Conservation (phyloP, 2,329 filamentous ascomycete genomes). For the Lachnellula suecica region DNA sequence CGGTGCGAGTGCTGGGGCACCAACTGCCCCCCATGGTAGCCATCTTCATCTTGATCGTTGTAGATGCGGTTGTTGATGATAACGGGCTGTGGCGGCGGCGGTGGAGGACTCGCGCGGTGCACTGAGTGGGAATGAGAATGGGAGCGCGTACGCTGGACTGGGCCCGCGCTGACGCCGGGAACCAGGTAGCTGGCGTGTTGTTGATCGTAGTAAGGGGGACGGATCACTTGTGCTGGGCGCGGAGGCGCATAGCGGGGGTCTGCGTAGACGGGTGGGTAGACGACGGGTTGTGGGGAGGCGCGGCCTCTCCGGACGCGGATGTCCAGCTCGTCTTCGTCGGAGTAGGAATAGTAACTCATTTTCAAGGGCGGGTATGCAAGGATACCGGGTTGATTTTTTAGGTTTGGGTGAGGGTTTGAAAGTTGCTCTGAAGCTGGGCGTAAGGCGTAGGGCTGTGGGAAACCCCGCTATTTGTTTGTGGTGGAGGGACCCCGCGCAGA, state of each 20-base stretch:
- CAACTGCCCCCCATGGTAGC: constrained; percentile 15
- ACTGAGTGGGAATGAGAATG: too few species aligned
- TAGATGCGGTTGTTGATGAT: constrained; percentile 58
- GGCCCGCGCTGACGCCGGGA: constrained; percentile 21
- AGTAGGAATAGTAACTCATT: constrained; percentile 42
- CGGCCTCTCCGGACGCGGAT: constrained; percentile 45
- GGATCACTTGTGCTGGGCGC: too few species aligned
- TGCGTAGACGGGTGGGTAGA: constrained; percentile 8
- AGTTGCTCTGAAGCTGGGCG: not conserved
- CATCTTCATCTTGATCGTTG: constrained; percentile 38
- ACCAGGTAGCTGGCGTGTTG: constrained; percentile 5
- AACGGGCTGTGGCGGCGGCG: constrained; percentile 44
- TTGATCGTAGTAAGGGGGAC: constrained; percentile 5
- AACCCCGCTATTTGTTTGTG: constrained; percentile 4
- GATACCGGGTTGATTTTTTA: constrained; percentile 1
- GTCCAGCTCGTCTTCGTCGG: constrained; percentile 57
- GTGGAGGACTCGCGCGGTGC: constrained; percentile 26
- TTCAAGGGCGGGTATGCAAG: constrained; percentile 10
- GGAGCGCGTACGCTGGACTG: constrained; percentile 9
- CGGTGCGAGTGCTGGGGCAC: constrained; percentile 14
- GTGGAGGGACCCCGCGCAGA: constrained; percentile 1
- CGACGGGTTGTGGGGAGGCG: constrained; percentile 2
- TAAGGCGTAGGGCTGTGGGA: constrained; percentile 8
- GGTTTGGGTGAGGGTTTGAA: not conserved
- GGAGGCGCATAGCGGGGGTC: constrained; percentile 6